Evolutionary conservation across 306 rosid species (phyloP).

Genomic region (Senna siamea): DNA sequence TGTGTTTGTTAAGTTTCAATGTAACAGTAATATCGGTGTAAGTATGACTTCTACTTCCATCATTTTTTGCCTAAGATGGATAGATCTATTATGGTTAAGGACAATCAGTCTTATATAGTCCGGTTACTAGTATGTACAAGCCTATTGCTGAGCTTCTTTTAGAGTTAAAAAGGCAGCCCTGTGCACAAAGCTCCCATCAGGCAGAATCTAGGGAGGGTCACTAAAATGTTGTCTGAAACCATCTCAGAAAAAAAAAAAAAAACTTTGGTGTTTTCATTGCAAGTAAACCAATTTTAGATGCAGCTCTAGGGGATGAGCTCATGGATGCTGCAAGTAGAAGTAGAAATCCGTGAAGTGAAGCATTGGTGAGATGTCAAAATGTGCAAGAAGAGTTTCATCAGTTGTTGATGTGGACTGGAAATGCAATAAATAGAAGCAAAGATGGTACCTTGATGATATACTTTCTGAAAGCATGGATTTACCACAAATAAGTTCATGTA

Average conservation of each 20-base stretch:
- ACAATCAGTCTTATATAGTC: neutral
- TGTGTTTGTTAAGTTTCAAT: neutral
- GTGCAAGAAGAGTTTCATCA: neutral
- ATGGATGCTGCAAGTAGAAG: neutral
- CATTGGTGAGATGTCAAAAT: neutral
- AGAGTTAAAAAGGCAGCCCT: too few species aligned
- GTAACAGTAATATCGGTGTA: neutral
- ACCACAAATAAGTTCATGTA: neutral
- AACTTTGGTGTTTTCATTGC: neutral
- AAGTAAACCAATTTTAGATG: neutral
- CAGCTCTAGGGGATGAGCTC: neutral
- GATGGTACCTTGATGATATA: neutral
- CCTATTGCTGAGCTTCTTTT: neutral
- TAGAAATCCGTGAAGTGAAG: constrained; percentile 10
- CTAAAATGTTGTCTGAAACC: too few species aligned
- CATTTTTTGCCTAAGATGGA: constrained; percentile 15
- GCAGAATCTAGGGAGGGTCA: too few species aligned
- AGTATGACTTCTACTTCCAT: neutral
- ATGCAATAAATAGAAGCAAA: neutral
- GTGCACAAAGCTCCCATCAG: too few species aligned
- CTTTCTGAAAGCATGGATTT: neutral
- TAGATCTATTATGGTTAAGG: neutral
- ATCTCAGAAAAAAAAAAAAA: too few species aligned
- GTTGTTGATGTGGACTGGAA: neutral
- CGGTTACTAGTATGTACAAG: neutral